These are phyloP conservation scores for Areca catechu DNA, from an alignment of 176 grass and related monocot species.

Conservation along the genomic window DNA sequence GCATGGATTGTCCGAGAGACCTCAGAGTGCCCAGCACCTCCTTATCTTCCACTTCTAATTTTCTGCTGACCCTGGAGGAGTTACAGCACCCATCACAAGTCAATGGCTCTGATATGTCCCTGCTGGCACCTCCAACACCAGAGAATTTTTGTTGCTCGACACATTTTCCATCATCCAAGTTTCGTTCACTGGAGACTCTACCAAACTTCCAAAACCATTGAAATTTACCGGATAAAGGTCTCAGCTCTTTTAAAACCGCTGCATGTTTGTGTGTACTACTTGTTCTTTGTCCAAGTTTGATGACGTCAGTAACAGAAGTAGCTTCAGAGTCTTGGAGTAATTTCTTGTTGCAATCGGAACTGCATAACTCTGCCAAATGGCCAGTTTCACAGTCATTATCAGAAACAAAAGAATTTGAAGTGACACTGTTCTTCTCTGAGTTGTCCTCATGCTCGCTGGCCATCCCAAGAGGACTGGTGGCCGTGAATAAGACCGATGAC, in stretches of 20 bases:
- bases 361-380: conserved; percentile 19
- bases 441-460: conserved; percentile 18
- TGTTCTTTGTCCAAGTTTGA: conserved; percentile 26
- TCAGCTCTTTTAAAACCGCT: too few species aligned
- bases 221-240: neutral
- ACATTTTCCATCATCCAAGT: conserved; percentile 20
- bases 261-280: neutral
- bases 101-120: conserved; percentile 6
- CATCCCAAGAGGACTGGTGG: conserved; percentile 19
- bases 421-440: conserved; percentile 19
- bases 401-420: conserved; percentile 21
- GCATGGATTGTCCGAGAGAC: conserved; percentile 66
- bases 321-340: conserved; percentile 23
- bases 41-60: conserved; percentile 37
- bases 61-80: conserved; percentile 17
- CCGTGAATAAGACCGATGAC: conserved; percentile 6
- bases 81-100: neutral
- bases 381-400: conserved; percentile 24
- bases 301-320: conserved; percentile 17
- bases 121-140: conserved; percentile 17
- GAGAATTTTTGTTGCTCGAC: neutral
- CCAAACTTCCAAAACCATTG: conserved; percentile 9
- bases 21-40: conserved; percentile 50
- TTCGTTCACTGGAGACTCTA: conserved; percentile 16
- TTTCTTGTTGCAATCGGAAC: conserved; percentile 10